phyloP scores from a whole-genome alignment of 2,329 filamentous ascomycete genomes.

The Fusarium sp. region DNA sequence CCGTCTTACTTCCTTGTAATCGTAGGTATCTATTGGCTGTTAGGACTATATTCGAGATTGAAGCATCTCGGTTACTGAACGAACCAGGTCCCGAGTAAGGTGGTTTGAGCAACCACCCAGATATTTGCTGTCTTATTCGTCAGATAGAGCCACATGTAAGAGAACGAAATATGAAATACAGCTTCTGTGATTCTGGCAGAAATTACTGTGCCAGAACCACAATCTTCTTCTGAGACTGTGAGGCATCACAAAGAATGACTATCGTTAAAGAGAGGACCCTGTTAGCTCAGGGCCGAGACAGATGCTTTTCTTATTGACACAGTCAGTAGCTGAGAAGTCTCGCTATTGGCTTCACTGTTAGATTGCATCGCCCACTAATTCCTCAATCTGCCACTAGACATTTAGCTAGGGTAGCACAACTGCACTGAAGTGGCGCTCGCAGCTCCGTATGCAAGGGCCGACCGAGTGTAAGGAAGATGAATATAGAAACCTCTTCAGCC shows the following conservation, averaged over 20 bases:
- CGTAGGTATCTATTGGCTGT: neutral
- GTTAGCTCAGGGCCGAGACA: neutral
- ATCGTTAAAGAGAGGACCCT: neutral
- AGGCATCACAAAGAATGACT: neutral
- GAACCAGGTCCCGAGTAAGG: neutral
- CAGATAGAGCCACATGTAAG: constrained; percentile 28
- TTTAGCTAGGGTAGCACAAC: constrained; percentile 23
- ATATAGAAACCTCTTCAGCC: neutral
- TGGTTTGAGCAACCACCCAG: too few species aligned
- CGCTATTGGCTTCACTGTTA: neutral
- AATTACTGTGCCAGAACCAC: neutral
- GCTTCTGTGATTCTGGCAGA: neutral
- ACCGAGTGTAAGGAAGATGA: neutral
- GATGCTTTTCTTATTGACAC: neutral
- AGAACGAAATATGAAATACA: neutral
- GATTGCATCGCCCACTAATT: neutral
- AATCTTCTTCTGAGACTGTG: constrained; percentile 3
- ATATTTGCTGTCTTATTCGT: neutral
- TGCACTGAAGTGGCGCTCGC: constrained; percentile 25
- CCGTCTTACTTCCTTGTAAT: neutral
- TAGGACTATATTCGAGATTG: neutral
- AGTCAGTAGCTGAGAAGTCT: neutral
- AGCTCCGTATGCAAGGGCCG: constrained; percentile 30
- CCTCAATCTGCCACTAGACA: constrained; percentile 5
- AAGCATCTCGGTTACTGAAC: neutral